These are phyloP conservation scores for Omphalotus guepiniiformis DNA, from an alignment of 768 basidiomycete species.

Conservation along the genomic window DNA sequence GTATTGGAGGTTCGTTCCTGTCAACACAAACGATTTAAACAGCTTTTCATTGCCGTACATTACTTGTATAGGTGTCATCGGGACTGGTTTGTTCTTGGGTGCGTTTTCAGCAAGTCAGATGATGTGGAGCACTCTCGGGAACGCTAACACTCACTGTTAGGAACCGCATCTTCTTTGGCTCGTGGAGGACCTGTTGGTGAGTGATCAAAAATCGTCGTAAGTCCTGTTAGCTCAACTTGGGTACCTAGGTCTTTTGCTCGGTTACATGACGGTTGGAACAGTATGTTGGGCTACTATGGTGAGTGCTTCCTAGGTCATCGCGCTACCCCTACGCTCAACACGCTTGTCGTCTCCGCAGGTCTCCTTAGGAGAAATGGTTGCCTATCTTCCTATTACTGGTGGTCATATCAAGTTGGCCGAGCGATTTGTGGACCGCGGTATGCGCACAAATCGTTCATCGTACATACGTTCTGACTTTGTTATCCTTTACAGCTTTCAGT, in stretches of 20 bases:
- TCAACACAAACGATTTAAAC: background rate
- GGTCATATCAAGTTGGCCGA: constrained; percentile 79
- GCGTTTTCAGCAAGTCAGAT: background rate
- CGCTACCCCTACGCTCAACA: too few species aligned
- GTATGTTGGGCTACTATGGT: constrained; percentile 42
- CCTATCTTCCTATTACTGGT: constrained; percentile 74
- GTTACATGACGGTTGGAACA: constrained; percentile 60
- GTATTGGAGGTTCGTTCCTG: constrained; percentile 5
- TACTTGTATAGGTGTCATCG: constrained; percentile 43
- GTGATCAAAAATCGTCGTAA: background rate
- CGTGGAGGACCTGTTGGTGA: constrained; percentile 68
- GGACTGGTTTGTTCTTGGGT: constrained; percentile 67
- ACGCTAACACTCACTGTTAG: background rate
- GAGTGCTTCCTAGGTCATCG: too few species aligned
- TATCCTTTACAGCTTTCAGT: constrained; percentile 5
- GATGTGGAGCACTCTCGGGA: constrained; percentile 33
- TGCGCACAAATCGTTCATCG: constrained; percentile 39
- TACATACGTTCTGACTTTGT: too few species aligned
- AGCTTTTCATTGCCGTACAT: background rate
- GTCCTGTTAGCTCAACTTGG: background rate
- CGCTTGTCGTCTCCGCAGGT: constrained; percentile 36
- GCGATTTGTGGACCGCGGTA: constrained; percentile 75
- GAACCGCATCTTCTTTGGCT: constrained; percentile 21
- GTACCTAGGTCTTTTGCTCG: constrained; percentile 56
- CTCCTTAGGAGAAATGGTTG: constrained; percentile 63